Conservation (phyloP, 306 rosid species). For the Quercus engelmannii region DNA sequence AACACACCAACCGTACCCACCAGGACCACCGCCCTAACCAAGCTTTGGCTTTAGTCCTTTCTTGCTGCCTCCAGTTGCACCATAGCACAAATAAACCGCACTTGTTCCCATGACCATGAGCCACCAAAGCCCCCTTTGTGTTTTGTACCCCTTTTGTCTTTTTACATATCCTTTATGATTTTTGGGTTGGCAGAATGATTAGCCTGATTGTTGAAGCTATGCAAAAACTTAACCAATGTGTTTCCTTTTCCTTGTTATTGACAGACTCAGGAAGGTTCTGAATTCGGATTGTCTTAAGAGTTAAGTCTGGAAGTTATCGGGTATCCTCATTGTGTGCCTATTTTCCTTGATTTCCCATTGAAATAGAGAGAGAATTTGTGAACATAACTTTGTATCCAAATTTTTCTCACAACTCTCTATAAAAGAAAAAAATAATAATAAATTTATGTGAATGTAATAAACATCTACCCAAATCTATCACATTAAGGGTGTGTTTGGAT, state of each 20-base stretch:
- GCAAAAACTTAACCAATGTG: too few relatives aligned
- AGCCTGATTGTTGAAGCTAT: neutral
- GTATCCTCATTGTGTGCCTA: too few relatives aligned
- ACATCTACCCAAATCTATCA: neutral
- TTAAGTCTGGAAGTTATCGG: neutral
- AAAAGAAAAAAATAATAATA: too few relatives aligned
- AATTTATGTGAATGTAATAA: too few relatives aligned
- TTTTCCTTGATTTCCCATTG: too few relatives aligned
- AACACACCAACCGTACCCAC: conserved; percentile 31
- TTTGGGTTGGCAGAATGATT: neutral
- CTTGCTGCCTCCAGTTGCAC: conserved; percentile 10
- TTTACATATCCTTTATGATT: neutral
- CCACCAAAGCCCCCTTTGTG: conserved; percentile 24
- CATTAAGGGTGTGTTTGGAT: too few relatives aligned
- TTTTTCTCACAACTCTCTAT: too few relatives aligned
- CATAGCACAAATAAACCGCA: conserved; percentile 11
- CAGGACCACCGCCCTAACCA: neutral
- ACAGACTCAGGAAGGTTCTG: neutral
- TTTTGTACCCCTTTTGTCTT: conserved; percentile 6
- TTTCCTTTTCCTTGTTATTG: neutral
- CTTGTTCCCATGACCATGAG: neutral
- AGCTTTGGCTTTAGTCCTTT: conserved; percentile 19
- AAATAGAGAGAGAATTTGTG: too few relatives aligned
- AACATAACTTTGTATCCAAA: too few relatives aligned
- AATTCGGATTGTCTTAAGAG: neutral